Base-by-base conservation (phyloP, 1,284 basidiomycete species). In the Apiotrichum sp. region DNA sequence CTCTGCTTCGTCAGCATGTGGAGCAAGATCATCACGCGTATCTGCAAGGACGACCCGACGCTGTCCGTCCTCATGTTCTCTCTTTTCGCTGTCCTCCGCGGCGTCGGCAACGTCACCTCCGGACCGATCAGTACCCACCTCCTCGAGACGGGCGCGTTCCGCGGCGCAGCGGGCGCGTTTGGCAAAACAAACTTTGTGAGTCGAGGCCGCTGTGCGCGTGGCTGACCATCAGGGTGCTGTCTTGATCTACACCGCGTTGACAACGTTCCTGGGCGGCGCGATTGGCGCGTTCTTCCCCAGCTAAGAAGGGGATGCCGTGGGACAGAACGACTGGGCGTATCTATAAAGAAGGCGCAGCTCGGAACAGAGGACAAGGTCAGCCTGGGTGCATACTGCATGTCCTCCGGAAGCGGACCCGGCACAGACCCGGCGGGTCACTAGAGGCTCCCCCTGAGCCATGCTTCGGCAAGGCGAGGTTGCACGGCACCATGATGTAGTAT, bases 81-180 rank as follows among this genome's bases (percentile, higher is more conserved):
- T 10, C 51, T 70, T 11, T 75, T 75, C 40, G 66, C 71, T 8
- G 66, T 70, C 41, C 52, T 65, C n/a, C 55, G 70, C 38, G 76
- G 74, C 4, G 61, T 76, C 7, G 76, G 73, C n/a, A 74, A 72
- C 58, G 64, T 77, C 39, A 64, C 69, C 0, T 72, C 68, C 11
- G 74, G 57, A 2, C 70, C 72, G 4, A 65, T 72, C 32, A 67
- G 67, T 0, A 63, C 66, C 36, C 58, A 63, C 3, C 59, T 74
- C 14, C 59, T 74, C 34, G 62, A 67, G 40, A 53, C 61, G 8
- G 47, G 56, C 2, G 50, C 65, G 42, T 53, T 61, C 42, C 56
- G 53, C 29, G 69, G 69, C 14, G 64, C 63, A 1, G 60, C 64
- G 0, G 73, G 73, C 7, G 71, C 69, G 3, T 75, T 73, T 53